These are phyloP conservation scores for Xanthoconium purpureum DNA, from an alignment of 768 basidiomycete genomes.

Conservation along the genomic window DNA sequence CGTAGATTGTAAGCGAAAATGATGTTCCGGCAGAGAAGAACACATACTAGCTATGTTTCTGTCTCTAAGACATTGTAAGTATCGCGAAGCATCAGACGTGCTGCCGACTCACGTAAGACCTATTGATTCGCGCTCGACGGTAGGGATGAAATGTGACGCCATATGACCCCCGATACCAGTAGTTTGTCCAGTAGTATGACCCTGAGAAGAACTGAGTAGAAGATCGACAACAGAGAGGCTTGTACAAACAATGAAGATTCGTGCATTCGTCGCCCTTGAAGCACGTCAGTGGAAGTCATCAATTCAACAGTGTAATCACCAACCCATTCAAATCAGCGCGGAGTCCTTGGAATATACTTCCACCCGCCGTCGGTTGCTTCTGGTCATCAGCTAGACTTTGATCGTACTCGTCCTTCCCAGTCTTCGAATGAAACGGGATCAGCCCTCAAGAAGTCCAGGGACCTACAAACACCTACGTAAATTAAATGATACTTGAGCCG, in stretches of 20 bases:
- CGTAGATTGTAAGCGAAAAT: too few species aligned
- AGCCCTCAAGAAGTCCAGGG: too few species aligned
- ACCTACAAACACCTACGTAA: conserved; percentile 39
- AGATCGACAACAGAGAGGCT: too few species aligned
- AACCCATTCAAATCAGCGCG: not conserved
- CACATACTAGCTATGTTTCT: conserved; percentile 45
- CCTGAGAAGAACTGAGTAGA: conserved; percentile 19
- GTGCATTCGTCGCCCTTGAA: not conserved
- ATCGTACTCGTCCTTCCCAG: not conserved
- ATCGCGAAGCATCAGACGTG: too few species aligned
- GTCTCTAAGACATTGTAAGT: conserved; percentile 69
- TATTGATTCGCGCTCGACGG: not conserved
- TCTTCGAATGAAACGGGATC: too few species aligned
- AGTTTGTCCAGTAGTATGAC: not conserved
- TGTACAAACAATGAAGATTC: not conserved
- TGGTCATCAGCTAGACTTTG: too few species aligned
- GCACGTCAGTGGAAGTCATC: not conserved
- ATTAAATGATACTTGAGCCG: conserved; percentile 79
- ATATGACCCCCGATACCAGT: not conserved
- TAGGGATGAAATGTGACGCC: not conserved
- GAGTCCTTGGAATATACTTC: too few species aligned
- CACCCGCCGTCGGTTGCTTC: too few species aligned
- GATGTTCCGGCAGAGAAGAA: too few species aligned
- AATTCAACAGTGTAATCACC: too few species aligned
- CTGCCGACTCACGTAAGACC: not conserved